Evolutionary conservation across 495 filamentous ascomycete species (phyloP).

Genomic region (Talaromyces stipitatus): DNA sequence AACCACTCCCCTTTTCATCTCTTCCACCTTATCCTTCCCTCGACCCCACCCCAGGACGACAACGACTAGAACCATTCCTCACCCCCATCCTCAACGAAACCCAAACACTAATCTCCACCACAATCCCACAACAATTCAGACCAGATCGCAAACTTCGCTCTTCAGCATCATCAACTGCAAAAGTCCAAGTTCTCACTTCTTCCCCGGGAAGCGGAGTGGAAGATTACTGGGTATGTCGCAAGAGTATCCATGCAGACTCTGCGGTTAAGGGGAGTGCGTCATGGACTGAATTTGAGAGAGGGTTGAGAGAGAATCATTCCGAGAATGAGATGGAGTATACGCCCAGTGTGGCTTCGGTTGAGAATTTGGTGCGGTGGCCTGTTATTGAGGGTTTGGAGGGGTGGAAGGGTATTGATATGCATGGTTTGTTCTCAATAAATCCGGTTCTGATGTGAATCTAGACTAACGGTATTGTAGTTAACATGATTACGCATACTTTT

Average conservation of each 20-base stretch:
- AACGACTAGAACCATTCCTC: slow-evolving; percentile 16
- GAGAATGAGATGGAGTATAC: slow-evolving; percentile 67
- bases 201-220: slow-evolving; percentile 17
- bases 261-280: slow-evolving; percentile 48
- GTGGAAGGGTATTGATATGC: slow-evolving; percentile 45
- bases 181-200: slow-evolving; percentile 37
- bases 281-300: slow-evolving; percentile 56
- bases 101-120: slow-evolving; percentile 43
- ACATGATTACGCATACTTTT: slow-evolving; percentile 37
- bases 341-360: slow-evolving; percentile 52
- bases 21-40: slow-evolving; percentile 27
- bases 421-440: slow-evolving; percentile 34
- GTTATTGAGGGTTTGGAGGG: slow-evolving; percentile 24
- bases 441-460: slow-evolving; percentile 8
- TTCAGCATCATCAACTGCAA: slow-evolving; percentile 36
- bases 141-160: slow-evolving; percentile 16
- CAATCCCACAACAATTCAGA: slow-evolving; percentile 21
- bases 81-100: slow-evolving; percentile 45
- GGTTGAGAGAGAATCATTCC: slow-evolving; percentile 54
- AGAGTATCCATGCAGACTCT: slow-evolving; percentile 52
- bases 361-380: slow-evolving; percentile 45
- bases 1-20: slow-evolving; percentile 21
- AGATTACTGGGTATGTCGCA: slow-evolving; percentile 64
- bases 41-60: slow-evolving; percentile 5
- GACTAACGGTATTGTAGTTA: slow-evolving; percentile 29